A percentile compares a stretch with the other conserved stretches of the same genome.
phyloP scores from a whole-genome alignment of 257 asterid species.

The Plantago elongata region DNA sequence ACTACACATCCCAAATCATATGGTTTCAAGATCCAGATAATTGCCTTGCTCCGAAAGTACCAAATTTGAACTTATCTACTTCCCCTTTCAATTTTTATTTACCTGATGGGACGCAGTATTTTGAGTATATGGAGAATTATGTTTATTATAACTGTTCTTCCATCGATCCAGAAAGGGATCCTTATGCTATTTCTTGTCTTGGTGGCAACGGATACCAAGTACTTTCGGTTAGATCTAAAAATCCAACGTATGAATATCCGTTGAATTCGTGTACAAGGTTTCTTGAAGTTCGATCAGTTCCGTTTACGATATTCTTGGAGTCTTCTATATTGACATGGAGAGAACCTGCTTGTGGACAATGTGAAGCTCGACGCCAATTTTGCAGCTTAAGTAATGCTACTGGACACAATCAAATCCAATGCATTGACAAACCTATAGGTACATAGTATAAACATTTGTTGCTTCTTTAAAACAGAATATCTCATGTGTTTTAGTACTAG shows the following conservation, averaged over 20 bases:
- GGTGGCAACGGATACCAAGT: constrained; percentile 11
- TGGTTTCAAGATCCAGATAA: constrained; percentile 2
- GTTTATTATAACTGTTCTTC: constrained; percentile 12
- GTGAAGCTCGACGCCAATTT: constrained; percentile 26
- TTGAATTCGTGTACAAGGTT: constrained; percentile 8
- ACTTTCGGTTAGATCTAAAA: not conserved
- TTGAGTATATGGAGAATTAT: too few species aligned
- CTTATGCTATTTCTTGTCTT: not conserved
- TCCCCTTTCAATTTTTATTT: too few species aligned
- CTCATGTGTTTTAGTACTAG: too few species aligned
- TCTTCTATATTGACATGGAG: constrained; percentile 37
- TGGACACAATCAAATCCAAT: constrained; percentile 5
- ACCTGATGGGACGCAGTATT: too few species aligned
- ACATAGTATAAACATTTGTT: not conserved
- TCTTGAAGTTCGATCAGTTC: constrained; percentile 3
- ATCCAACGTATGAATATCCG: not conserved
- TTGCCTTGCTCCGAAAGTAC: constrained; percentile 18
- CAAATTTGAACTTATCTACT: constrained; percentile 16
- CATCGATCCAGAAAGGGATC: not conserved
- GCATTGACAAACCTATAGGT: constrained; percentile 21
- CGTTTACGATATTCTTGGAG: too few species aligned
- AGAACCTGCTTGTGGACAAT: constrained; percentile 36
- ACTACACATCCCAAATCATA: constrained; percentile 12
- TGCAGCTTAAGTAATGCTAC: constrained; percentile 25
- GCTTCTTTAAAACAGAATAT: not conserved